A percentile compares a stretch with the other conserved stretches of the same genome.
phyloP scores from a whole-genome alignment of 2,329 filamentous ascomycete genomes.

The Stemphylium vesicarium region DNA sequence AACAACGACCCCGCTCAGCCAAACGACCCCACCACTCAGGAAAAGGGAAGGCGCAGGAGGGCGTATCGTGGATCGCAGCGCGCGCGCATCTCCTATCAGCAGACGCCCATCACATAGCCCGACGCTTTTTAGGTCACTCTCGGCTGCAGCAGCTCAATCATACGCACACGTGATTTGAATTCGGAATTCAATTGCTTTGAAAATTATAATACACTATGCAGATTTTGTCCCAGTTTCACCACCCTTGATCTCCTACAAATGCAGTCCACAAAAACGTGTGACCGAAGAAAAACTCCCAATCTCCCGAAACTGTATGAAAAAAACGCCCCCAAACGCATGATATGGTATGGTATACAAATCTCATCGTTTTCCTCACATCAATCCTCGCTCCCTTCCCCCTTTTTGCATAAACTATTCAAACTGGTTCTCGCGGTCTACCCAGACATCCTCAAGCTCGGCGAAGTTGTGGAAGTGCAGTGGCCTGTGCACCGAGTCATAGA shows the following conservation, averaged over 20 bases:
- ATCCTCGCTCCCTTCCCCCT: neutral
- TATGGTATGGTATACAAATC: neutral
- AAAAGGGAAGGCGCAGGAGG: no score
- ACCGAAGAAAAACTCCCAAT: conserved; percentile 14
- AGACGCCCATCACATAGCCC: no score
- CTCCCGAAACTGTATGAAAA: conserved; percentile 4
- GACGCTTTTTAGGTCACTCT: no score
- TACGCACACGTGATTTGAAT: neutral
- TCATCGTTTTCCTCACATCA: neutral
- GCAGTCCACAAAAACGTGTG: neutral
- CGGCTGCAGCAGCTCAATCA: no score
- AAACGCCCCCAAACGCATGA: neutral
- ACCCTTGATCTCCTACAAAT: conserved; percentile 6
- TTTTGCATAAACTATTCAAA: conserved; percentile 64
- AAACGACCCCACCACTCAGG: no score
- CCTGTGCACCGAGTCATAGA: conserved; percentile 91
- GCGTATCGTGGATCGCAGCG: no score
- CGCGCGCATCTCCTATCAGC: no score
- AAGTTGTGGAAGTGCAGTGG: conserved; percentile 97
- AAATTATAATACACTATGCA: conserved; percentile 33
- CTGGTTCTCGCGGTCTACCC: conserved; percentile 90
- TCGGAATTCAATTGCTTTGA: conserved; percentile 6
- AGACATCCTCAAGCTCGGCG: conserved; percentile 94
- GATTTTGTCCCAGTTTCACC: conserved; percentile 16
- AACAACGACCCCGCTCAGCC: no score